A percentile compares a stretch with the other conserved stretches of the same genome.
These are phyloP conservation scores for Candida multigemmis DNA, from an alignment of 805 yeast species.

Conservation along the genomic window DNA sequence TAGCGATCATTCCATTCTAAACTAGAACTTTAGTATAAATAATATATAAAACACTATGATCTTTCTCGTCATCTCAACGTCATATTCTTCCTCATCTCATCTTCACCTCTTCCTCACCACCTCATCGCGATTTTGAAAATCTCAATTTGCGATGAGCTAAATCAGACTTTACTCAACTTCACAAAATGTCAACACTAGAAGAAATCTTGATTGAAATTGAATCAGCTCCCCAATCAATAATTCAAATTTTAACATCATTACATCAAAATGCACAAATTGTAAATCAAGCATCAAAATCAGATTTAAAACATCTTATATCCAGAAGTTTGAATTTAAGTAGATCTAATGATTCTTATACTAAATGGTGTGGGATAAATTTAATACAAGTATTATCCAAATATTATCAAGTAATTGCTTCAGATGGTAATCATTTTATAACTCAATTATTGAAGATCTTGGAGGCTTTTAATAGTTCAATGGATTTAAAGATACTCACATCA, in stretches of 20 bases:
- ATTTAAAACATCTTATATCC: slow-evolving; percentile 41
- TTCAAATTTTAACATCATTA: slow-evolving; percentile 23
- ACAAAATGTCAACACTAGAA: too few relatives aligned
- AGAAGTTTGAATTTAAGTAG: slow-evolving; percentile 21
- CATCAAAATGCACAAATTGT: slow-evolving; percentile 21
- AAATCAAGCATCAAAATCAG: slow-evolving; percentile 36
- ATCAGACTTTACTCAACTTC: too few relatives aligned
- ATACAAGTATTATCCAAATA: slow-evolving; percentile 34
- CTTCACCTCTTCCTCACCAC: too few relatives aligned
- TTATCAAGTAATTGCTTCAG: slow-evolving; percentile 27
- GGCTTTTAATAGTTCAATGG: slow-evolving; percentile 25
- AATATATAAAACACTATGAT: too few relatives aligned
- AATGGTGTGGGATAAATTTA: slow-evolving; percentile 56
- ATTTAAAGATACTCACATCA: slow-evolving; percentile 22
- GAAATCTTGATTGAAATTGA: slow-evolving; percentile 18
- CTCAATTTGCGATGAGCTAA: too few relatives aligned
- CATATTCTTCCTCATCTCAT: too few relatives aligned
- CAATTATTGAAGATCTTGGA: slow-evolving; percentile 33
- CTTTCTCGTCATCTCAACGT: too few relatives aligned
- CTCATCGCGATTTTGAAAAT: too few relatives aligned
- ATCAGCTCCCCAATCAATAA: slow-evolving; percentile 12
- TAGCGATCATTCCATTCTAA: too few relatives aligned
- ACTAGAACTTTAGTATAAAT: too few relatives aligned
- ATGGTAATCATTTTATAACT: slow-evolving; percentile 30
- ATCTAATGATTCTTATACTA: slow-evolving; percentile 24